Base-by-base conservation (phyloP, 441 rosid species). In the Viola pubescens region DNA sequence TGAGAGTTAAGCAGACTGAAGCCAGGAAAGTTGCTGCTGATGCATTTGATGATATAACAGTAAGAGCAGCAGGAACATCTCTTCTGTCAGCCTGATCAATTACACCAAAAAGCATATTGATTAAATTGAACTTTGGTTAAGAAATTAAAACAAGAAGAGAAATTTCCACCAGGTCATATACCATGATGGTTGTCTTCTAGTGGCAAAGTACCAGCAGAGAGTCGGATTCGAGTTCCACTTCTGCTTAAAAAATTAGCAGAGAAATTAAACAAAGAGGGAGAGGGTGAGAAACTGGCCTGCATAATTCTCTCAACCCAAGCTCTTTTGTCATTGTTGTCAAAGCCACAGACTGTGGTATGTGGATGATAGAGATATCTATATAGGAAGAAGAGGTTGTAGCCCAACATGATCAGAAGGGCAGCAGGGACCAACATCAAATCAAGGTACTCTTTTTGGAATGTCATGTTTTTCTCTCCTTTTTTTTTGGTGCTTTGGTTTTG, bases 1-100 rank as follows among this genome's bases (percentile, higher is more conserved):
- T 64, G 14, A 91, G 59, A 1, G 91, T 81, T 42, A 91, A 73
- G 40, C 4, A 66, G 77, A 52, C 68, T 74, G 4, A 77, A 56
- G 9, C 54, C 37, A 50, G 7, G 54, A 50, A 50, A 7, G 37
- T 50, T 50, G 54, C 26, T 50, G 54, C 7, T 50, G 54, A 13
- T 50, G 34, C 8, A 37, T 14, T 50, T 34, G 37, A 6, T 3
- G 37, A 3, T 14, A 50, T 50, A 5, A 50, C 38, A 2, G 26
- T 50, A 13, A 50, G 9, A 19, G 49, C 49, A 46, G 49, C 4
- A 46, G n/a, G 4, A 46, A 46, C 13, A 46, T 46, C 49, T 9
- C 49, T 46, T 46, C 13, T 46, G 49, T 46, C 49, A 46, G 49
- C 49, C 49, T 46, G 49, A 26, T 26, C 34, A 26, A 26, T 26